A percentile compares a stretch with the other conserved stretches of the same genome.
These are phyloP conservation scores for Parasitella parasitica DNA, from an alignment of 371 early-diverging fungal species.

Conservation along the genomic window DNA sequence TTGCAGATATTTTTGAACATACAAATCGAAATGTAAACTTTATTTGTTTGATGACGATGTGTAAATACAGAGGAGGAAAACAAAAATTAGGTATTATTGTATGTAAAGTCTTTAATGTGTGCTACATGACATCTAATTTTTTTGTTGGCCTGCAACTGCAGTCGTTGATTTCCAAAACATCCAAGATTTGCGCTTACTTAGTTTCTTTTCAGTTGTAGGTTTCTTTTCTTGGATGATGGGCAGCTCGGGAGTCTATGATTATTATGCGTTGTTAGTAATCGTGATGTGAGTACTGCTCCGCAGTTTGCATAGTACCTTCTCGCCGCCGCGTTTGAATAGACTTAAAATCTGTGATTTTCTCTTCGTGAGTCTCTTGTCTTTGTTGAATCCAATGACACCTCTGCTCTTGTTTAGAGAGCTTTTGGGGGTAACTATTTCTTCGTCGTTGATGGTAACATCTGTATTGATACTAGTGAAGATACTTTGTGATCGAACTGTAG, in stretches of 20 bases:
- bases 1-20: no score
- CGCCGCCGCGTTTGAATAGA: conserved; percentile 22
- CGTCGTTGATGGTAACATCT: not conserved
- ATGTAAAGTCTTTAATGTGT: not conserved
- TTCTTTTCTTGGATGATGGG: not conserved
- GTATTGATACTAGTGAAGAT: not conserved
- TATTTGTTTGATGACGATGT: no score
- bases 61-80: no score
- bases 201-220: conserved; percentile 9
- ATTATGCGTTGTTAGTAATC: not conserved
- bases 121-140: not conserved
- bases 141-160: not conserved
- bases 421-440: not conserved
- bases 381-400: conserved; percentile 1
- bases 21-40: no score
- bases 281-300: not conserved
- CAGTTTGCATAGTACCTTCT: conserved; percentile 12
- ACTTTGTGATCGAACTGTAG: conserved; percentile 1
- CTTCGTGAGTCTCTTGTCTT: conserved; percentile 15
- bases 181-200: conserved; percentile 18
- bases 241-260: not conserved
- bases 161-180: conserved; percentile 26
- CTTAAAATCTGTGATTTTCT: conserved; percentile 28
- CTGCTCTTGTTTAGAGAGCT: not conserved
- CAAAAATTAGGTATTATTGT: not conserved